phyloP scores from a whole-genome alignment of 2,329 filamentous ascomycete species.

The Diaporthe ilicicola region DNA sequence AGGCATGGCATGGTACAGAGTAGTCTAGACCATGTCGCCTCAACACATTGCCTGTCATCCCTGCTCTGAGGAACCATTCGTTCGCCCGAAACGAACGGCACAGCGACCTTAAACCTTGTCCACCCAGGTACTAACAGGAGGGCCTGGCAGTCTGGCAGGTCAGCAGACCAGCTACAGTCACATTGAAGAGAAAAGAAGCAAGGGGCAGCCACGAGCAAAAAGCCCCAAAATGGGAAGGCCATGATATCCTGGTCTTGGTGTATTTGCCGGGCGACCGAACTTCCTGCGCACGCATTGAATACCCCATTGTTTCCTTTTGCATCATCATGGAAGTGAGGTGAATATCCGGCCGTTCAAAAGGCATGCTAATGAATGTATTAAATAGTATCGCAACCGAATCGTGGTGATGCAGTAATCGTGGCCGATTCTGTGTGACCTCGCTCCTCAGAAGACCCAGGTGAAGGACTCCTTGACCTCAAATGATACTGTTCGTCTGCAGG shows the following conservation, averaged over 20 bases:
- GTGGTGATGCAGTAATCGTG: not conserved
- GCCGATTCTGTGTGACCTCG: not conserved
- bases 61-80: not conserved
- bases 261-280: not conserved
- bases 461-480: conserved; percentile 72
- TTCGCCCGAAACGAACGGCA: conserved; percentile 2
- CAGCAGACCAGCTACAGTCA: conserved; percentile 2
- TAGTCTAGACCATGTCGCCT: not conserved
- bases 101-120: not conserved
- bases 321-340: conserved; percentile 43
- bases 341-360: not conserved
- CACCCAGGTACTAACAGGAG: not conserved
- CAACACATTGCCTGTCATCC: not conserved
- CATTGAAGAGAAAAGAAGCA: not conserved
- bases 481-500: conserved; percentile 36
- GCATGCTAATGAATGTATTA: conserved; percentile 5
- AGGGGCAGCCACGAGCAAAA: not conserved
- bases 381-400: conserved; percentile 6
- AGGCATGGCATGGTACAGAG: not conserved
- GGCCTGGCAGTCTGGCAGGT: not conserved
- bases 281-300: not conserved
- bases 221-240: not conserved
- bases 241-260: not conserved
- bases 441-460: conserved; percentile 64
- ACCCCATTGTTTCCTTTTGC: not conserved